Percentiles rank a stretch among this genome's conserved stretches.
phyloP scores from a whole-genome alignment of 306 rosid genomes.

The Gleditsia sinensis region DNA sequence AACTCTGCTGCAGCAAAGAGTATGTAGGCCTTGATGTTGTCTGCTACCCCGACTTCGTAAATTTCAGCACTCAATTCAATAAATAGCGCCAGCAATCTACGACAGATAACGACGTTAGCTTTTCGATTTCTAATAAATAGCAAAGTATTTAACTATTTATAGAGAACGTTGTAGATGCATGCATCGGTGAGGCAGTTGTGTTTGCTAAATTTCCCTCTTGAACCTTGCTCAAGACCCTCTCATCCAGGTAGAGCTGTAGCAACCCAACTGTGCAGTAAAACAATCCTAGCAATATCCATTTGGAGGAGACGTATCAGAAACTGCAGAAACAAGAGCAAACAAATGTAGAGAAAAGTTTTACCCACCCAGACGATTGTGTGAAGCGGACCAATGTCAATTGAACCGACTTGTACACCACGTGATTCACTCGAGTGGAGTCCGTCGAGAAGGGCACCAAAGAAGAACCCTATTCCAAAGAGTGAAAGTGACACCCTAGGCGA shows the following conservation, averaged over 20 bases:
- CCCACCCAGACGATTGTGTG: conserved; percentile 60
- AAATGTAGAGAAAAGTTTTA: not conserved
- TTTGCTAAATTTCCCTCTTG: conserved; percentile 33
- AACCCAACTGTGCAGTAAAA: conserved; percentile 61
- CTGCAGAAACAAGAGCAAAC: not conserved
- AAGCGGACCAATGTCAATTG: conserved; percentile 49
- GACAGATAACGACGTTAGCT: not conserved
- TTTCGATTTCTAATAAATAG: too few species aligned
- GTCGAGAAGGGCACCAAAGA: conserved; percentile 76
- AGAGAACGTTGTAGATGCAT: conserved; percentile 15
- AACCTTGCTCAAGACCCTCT: conserved; percentile 33
- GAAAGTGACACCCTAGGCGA: conserved; percentile 56
- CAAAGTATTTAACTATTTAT: not conserved
- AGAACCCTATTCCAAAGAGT: conserved; percentile 71
- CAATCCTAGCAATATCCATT: conserved; percentile 45
- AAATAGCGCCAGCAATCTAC: conserved; percentile 68
- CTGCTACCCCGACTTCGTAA: conserved; percentile 78
- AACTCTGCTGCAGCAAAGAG: conserved; percentile 80
- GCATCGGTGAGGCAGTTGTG: conserved; percentile 46
- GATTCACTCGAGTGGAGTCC: conserved; percentile 90
- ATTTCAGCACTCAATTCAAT: conserved; percentile 82
- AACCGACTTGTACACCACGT: conserved; percentile 64
- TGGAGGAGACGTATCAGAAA: not conserved
- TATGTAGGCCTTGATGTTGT: conserved; percentile 67
- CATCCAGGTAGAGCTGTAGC: conserved; percentile 57